Evolutionary conservation across 75 land plant species (phyloP).

Genomic region (Adiantum capillusveneris): DNA sequence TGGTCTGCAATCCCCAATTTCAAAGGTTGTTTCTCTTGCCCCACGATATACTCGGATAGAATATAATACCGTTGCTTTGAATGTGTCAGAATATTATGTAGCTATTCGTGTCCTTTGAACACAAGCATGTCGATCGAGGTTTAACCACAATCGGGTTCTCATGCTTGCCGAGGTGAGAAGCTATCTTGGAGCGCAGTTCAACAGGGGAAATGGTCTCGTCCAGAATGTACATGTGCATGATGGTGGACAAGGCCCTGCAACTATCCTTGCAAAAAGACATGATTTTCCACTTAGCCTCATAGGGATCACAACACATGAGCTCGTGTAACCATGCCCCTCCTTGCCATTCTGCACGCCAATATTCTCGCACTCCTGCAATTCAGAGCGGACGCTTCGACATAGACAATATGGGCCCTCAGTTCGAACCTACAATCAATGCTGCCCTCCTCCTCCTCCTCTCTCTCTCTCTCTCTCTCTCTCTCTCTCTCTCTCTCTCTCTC

Average conservation of each 20-base stretch:
- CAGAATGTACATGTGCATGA: slow-evolving; percentile 78
- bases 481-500: too few species aligned
- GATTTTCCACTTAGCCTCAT: slow-evolving; percentile 49
- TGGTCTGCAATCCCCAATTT: slow-evolving; percentile 38
- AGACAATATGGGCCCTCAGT: too few species aligned
- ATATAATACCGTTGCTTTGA: slow-evolving; percentile 92
- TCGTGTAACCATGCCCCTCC: too few species aligned
- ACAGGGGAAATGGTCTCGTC: slow-evolving; percentile 49
- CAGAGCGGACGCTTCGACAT: too few species aligned
- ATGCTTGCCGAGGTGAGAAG: slow-evolving; percentile 68
- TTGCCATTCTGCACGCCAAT: too few species aligned
- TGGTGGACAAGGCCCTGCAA: slow-evolving; percentile 55
- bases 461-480: too few species aligned
- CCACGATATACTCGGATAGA: slow-evolving; percentile 73
- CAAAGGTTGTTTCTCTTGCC: slow-evolving; percentile 35
- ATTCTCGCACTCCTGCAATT: too few species aligned
- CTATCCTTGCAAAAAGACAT: slow-evolving; percentile 59
- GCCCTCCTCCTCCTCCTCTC: too few species aligned
- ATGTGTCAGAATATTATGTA: slow-evolving; percentile 60
- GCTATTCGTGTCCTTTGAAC: slow-evolving; percentile 84
- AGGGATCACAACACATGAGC: slow-evolving; percentile 19
- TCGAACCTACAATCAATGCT: too few species aligned
- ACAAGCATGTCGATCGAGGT: slow-evolving; percentile 85
- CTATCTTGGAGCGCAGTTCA: slow-evolving; percentile 60
- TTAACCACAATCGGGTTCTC: too few species aligned